phyloP scores from a whole-genome alignment of 2,329 filamentous ascomycete genomes.

The Hortaea sp. region DNA sequence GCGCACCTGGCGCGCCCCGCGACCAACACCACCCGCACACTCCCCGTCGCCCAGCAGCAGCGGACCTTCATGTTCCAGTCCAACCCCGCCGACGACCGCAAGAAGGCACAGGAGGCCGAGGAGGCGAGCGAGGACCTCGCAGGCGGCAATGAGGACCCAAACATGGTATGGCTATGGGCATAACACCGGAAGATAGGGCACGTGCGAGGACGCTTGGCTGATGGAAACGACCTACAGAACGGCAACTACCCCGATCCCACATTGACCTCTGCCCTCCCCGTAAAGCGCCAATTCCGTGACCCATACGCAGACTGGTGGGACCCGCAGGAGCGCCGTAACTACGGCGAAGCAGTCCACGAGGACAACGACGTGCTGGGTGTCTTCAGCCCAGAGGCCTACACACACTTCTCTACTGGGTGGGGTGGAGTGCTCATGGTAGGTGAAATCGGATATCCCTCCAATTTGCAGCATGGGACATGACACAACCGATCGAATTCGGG shows the following conservation, averaged over 20 bases:
- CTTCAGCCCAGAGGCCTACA: slow-evolving; percentile 84
- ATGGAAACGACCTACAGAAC: slow-evolving; percentile 46
- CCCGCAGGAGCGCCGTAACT: slow-evolving; percentile 93
- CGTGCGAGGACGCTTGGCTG: neutral
- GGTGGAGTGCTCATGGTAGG: slow-evolving; percentile 47
- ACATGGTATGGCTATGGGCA: slow-evolving; percentile 17
- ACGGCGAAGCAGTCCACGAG: slow-evolving; percentile 91
- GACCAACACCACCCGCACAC: slow-evolving; percentile 11
- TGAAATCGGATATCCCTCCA: neutral
- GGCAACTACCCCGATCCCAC: slow-evolving; percentile 75
- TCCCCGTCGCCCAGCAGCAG: slow-evolving; percentile 12
- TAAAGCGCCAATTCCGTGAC: slow-evolving; percentile 88
- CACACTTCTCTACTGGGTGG: slow-evolving; percentile 64
- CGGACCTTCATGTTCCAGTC: slow-evolving; percentile 5
- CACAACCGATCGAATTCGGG: neutral
- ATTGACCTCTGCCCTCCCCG: slow-evolving; percentile 30
- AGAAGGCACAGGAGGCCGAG: slow-evolving; percentile 16
- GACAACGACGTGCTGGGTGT: slow-evolving; percentile 89
- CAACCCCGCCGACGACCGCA: slow-evolving; percentile 13
- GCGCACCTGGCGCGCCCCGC: slow-evolving; percentile 18
- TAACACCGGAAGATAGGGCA: neutral
- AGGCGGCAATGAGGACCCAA: slow-evolving; percentile 16
- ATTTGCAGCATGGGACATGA: no score
- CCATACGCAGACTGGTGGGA: slow-evolving; percentile 95
- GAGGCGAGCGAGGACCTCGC: slow-evolving; percentile 18